Conservation (phyloP, 768 basidiomycete species). For the Macrocybe gigantea region DNA sequence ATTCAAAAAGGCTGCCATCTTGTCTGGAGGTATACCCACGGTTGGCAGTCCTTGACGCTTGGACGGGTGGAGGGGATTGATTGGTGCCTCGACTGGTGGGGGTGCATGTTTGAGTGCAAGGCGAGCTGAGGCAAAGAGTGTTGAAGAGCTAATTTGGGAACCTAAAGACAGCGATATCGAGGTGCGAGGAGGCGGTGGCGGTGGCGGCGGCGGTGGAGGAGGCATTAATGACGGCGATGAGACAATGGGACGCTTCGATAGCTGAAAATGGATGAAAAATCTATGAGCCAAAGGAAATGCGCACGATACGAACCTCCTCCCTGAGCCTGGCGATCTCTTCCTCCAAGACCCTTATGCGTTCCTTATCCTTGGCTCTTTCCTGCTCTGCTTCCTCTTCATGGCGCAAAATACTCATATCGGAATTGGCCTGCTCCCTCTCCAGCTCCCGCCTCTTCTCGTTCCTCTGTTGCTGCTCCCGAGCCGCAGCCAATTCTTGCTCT, state of each 20-base stretch:
- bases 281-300: background rate
- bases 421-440: constrained; percentile 20
- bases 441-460: constrained; percentile 34
- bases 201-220: constrained; percentile 30
- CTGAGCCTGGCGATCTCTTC: constrained; percentile 56
- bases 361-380: constrained; percentile 53
- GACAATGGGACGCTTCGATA: constrained; percentile 31
- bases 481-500: constrained; percentile 56
- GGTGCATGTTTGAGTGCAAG: constrained; percentile 59
- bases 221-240: constrained; percentile 37
- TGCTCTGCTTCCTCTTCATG: constrained; percentile 19
- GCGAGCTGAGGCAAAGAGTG: constrained; percentile 50
- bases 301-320: constrained; percentile 39
- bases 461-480: constrained; percentile 43
- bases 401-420: too few species aligned
- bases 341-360: constrained; percentile 57
- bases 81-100: constrained; percentile 59
- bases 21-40: constrained; percentile 69
- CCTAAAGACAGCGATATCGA: too few species aligned
- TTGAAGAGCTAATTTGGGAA: too few species aligned
- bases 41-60: constrained; percentile 57
- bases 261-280: constrained; percentile 23
- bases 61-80: constrained; percentile 38
- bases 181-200: constrained; percentile 24
- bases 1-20: constrained; percentile 76